Conservation (phyloP, 192 early-diverging fungal genomes). For the Coemansia sp. region DNA sequence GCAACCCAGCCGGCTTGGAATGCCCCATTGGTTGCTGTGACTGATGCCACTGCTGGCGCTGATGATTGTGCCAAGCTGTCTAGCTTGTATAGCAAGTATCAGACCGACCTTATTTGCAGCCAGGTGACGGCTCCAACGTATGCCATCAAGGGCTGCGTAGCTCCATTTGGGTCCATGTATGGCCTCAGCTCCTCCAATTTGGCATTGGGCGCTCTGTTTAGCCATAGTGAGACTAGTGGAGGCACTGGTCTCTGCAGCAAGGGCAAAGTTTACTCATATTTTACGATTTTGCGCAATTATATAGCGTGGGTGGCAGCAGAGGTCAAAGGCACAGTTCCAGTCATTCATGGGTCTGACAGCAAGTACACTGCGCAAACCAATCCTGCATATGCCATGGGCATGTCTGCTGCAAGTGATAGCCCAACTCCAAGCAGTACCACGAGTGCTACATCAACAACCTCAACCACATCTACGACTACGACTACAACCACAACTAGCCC, state of each 20-base stretch:
- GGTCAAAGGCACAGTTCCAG: not conserved
- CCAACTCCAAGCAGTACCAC: not conserved
- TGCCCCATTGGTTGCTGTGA: not conserved
- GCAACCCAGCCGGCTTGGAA: not conserved
- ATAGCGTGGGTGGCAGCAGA: not conserved
- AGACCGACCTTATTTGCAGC: not conserved
- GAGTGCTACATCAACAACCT: not conserved
- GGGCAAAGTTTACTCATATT: not conserved
- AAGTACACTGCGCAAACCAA: not conserved
- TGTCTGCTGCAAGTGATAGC: not conserved
- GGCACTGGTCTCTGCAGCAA: not conserved
- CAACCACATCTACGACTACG: not conserved
- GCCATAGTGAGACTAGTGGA: not conserved
- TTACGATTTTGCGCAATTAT: slow-evolving; percentile 1
- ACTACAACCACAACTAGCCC: not conserved
- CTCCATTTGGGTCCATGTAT: not conserved
- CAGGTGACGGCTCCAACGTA: slow-evolving; percentile 1
- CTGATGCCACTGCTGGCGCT: not conserved
- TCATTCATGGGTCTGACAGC: not conserved
- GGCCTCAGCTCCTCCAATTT: not conserved
- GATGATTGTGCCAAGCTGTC: not conserved
- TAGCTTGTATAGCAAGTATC: not conserved
- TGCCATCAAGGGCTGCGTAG: not conserved
- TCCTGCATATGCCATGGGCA: not conserved
- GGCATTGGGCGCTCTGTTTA: not conserved